Base-by-base conservation (phyloP, 2,329 filamentous ascomycete species). In the Geosmithia morbida region DNA sequence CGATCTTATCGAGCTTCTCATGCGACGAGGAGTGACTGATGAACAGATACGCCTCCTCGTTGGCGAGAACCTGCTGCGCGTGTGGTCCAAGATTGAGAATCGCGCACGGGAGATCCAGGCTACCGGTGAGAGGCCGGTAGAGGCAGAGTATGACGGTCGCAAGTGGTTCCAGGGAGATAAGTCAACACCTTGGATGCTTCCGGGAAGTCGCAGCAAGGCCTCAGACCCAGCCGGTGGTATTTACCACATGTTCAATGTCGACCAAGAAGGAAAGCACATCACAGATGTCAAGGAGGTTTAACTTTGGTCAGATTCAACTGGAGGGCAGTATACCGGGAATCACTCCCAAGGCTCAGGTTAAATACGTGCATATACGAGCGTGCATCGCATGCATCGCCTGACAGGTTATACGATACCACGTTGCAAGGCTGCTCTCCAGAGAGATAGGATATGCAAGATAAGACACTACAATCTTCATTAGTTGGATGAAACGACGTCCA, bases 61-160 rank as follows among this genome's bases (percentile, higher is more conserved):
- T 0, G 89, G 89, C 0, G 75, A 81, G 2, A 96, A 96, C 60
- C 53, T 95, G 3, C 63, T 96, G 49, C 77, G 89, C 18, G 88
- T 96, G 6, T 94, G 88, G 88, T 73, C 67, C 48, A 82, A 84
- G 20, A 85, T 83, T 1, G 89, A 96, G 53, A 66, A 64, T 19
- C 79, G 94, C 40, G 83, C 85, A 6, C 67, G 66, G 44, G 66
- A 74, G 59, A 60, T 94, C 66, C 82, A 86, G 62, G 63, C 64
- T 2, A 67, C 66, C 2, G 77, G 79, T 47, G 55, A 57, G 47
- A 54, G 54, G 43, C 59, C 59, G 0, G 49, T 54, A 0, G 60
- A 62, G 37, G 58, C 57, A 2, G 58, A 61, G 33, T 61, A 56
- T 20, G 54, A 55, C 19, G 56, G 50, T 3, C 52, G 57, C 2